Evolutionary conservation across 225 moss, liverwort and hornwort species (phyloP).

Genomic region (Pleurozium schreberi): DNA sequence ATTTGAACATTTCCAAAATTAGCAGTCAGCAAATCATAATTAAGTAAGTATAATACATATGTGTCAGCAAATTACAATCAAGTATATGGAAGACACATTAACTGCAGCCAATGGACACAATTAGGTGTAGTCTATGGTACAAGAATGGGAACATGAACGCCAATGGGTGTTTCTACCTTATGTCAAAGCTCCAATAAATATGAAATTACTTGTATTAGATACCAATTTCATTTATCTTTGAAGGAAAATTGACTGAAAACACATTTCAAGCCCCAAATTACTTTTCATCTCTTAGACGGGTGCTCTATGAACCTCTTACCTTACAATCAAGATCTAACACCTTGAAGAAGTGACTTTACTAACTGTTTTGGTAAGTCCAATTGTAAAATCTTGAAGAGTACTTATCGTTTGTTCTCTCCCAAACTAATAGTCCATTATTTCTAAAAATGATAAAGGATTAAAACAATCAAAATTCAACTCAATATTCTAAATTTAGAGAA

Average conservation of each 20-base stretch:
- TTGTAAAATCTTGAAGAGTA: background rate
- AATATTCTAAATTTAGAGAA: background rate
- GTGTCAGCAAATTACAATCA: no score
- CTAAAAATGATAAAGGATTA: background rate
- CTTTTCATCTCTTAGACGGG: background rate
- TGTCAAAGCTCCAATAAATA: background rate
- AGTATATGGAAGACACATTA: no score
- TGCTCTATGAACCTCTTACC: accelerated
- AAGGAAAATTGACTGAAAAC: background rate
- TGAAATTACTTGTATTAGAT: accelerated
- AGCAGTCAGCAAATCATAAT: no score
- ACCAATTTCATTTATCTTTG: background rate
- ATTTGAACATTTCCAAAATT: no score
- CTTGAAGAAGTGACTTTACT: background rate
- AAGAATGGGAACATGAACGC: no score
- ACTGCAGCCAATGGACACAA: no score
- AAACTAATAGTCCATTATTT: background rate
- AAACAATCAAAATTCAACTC: background rate
- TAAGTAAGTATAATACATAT: no score
- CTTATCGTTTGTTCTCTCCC: no score
- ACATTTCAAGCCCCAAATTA: background rate
- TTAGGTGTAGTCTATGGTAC: no score
- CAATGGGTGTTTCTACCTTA: no score
- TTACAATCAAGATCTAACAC: background rate
- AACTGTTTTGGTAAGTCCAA: background rate